A percentile compares a stretch with the other conserved stretches of the same genome.
These are phyloP conservation scores for Carex cristatella DNA, from an alignment of 176 grass and related monocot species.

Conservation along the genomic window DNA sequence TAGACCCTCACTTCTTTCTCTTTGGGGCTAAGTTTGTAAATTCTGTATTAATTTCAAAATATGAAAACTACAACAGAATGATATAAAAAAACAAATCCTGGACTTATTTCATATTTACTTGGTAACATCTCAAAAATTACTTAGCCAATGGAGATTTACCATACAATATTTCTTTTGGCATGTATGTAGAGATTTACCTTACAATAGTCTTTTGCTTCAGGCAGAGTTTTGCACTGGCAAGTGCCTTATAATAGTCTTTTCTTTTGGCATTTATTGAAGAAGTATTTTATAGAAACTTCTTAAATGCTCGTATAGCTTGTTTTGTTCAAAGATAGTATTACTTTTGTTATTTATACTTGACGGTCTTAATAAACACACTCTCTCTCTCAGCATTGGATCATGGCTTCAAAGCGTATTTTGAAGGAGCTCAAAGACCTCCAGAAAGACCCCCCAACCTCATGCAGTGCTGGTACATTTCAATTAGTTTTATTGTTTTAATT, in stretches of 20 bases:
- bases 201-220: not conserved
- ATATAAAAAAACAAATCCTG: not conserved
- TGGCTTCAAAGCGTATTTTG: conserved; percentile 25
- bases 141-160: not conserved
- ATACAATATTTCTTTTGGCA: not conserved
- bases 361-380: not conserved
- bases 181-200: not conserved
- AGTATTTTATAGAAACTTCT: not conserved
- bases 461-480: conserved; percentile 17
- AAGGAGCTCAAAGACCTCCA: conserved; percentile 27
- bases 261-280: not conserved
- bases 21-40: not conserved
- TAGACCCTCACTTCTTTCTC: not conserved
- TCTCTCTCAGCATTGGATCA: not conserved
- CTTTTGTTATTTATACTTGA: not conserved
- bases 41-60: not conserved
- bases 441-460: conserved; percentile 26
- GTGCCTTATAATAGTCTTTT: not conserved
- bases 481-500: not conserved
- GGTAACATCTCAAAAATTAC: not conserved
- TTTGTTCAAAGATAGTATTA: not conserved
- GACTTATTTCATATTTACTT: not conserved
- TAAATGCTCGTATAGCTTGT: not conserved
- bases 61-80: not conserved
- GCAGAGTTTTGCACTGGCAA: not conserved